A percentile compares a stretch with the other conserved stretches of the same genome.
Evolutionary conservation across 805 yeast species (phyloP).

Genomic region (Pichia membranifaciens): DNA sequence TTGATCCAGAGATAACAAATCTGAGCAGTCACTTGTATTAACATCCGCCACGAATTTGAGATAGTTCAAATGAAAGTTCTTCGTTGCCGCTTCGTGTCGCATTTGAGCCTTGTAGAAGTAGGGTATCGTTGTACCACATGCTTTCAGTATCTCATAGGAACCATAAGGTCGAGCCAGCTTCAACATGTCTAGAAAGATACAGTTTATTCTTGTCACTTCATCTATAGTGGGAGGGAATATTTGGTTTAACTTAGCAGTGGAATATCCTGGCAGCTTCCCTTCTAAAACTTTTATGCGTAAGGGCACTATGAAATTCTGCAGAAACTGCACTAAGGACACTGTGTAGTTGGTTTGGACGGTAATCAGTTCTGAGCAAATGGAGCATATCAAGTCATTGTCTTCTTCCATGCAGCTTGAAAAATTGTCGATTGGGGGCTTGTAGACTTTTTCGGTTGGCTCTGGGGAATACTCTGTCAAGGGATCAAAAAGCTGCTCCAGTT

Average conservation of each 20-base stretch:
- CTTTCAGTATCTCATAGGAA: slow-evolving; percentile 67
- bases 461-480: slow-evolving; percentile 90
- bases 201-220: slow-evolving; percentile 85
- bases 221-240: slow-evolving; percentile 94
- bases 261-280: slow-evolving; percentile 44
- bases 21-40: slow-evolving; percentile 24
- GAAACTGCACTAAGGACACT: slow-evolving; percentile 60
- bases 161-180: slow-evolving; percentile 64
- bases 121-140: slow-evolving; percentile 78
- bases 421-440: slow-evolving; percentile 47
- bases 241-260: slow-evolving; percentile 63
- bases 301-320: slow-evolving; percentile 77
- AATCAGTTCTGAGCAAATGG: slow-evolving; percentile 62
- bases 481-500: slow-evolving; percentile 81
- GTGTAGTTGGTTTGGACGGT: slow-evolving; percentile 72
- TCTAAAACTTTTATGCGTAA: slow-evolving; percentile 63
- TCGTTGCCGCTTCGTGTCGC: slow-evolving; percentile 90
- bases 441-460: slow-evolving; percentile 69
- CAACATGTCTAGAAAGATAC: slow-evolving; percentile 73
- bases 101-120: slow-evolving; percentile 89
- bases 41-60: slow-evolving; percentile 37
- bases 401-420: background rate
- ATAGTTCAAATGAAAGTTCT: slow-evolving; percentile 47
- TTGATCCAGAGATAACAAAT: slow-evolving; percentile 36
- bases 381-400: slow-evolving; percentile 34